These are phyloP conservation scores for Saccharomyces hybrid DNA, from an alignment of 1,139 yeast genomes.

Conservation along the genomic window DNA sequence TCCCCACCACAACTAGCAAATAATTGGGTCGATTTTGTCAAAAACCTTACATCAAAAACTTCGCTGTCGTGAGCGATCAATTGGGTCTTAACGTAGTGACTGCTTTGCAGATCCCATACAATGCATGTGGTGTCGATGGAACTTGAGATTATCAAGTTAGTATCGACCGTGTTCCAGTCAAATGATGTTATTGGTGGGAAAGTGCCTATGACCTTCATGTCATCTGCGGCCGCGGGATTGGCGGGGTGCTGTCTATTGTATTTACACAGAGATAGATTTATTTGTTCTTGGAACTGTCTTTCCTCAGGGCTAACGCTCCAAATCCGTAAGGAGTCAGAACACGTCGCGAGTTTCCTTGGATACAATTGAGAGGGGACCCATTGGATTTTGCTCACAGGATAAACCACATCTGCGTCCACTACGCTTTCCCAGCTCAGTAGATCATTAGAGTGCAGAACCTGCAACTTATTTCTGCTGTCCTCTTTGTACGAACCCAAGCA, in stretches of 20 bases:
- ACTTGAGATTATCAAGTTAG: slow-evolving; percentile 68
- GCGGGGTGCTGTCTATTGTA: slow-evolving; percentile 24
- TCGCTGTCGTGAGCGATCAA: slow-evolving; percentile 94
- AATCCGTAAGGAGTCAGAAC: slow-evolving; percentile 31
- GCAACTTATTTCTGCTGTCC: slow-evolving; percentile 27
- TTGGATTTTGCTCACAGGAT: slow-evolving; percentile 56
- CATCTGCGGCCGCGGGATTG: slow-evolving; percentile 1
- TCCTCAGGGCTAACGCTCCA: slow-evolving; percentile 28
- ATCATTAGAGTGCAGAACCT: slow-evolving; percentile 29
- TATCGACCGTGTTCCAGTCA: slow-evolving; percentile 80
- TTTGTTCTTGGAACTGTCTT: slow-evolving; percentile 23
- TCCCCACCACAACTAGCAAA: slow-evolving; percentile 94
- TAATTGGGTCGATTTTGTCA: slow-evolving; percentile 65
- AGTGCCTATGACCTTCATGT: slow-evolving; percentile 21
- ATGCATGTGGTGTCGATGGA: slow-evolving; percentile 96
- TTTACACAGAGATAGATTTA: slow-evolving; percentile 29
- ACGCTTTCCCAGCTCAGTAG: slow-evolving; percentile 44
- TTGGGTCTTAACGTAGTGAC: slow-evolving; percentile 82
- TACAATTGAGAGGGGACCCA: slow-evolving; percentile 48
- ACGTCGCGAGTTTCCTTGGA: slow-evolving; percentile 29
- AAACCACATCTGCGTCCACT: slow-evolving; percentile 45
- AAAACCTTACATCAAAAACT: slow-evolving; percentile 85
- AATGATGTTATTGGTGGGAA: slow-evolving; percentile 84
- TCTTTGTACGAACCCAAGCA: slow-evolving; percentile 31
- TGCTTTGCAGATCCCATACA: slow-evolving; percentile 70